A percentile compares a stretch with the other conserved stretches of the same genome.
phyloP scores from a whole-genome alignment of 129 eudicot species.

The Heracleum sosnowskyi region DNA sequence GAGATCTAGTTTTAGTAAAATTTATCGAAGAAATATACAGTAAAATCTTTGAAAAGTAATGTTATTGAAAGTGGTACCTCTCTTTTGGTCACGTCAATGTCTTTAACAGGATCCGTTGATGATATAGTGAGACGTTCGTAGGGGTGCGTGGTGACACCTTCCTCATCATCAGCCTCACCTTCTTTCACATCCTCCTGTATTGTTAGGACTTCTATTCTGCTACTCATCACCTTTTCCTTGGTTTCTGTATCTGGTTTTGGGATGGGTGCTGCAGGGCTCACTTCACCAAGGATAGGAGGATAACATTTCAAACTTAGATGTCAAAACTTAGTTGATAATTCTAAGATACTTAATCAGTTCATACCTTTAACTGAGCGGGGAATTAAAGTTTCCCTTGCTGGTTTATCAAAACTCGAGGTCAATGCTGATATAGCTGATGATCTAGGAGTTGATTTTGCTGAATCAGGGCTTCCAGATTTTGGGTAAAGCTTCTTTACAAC shows the following conservation, averaged over 20 bases:
- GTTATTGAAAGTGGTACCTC: constrained; percentile 46
- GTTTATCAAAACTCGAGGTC: constrained; percentile 58
- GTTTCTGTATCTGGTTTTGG: constrained; percentile 42
- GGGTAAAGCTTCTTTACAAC: constrained; percentile 69
- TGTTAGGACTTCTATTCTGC: constrained; percentile 52
- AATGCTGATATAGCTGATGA: constrained; percentile 64
- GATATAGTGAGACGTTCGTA: constrained; percentile 65
- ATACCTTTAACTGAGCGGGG: constrained; percentile 80
- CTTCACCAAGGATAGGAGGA: constrained; percentile 28
- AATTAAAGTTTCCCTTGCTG: constrained; percentile 40
- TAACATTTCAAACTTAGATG: not conserved
- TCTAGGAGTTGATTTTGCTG: constrained; percentile 43
- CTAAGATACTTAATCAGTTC: not conserved
- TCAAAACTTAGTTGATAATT: too few species aligned
- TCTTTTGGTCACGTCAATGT: constrained; percentile 83
- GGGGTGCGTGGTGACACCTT: constrained; percentile 64
- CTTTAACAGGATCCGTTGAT: constrained; percentile 58
- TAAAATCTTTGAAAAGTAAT: not conserved
- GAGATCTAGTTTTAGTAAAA: not conserved
- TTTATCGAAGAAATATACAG: not conserved
- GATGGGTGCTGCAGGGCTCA: constrained; percentile 41
- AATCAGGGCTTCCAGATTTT: constrained; percentile 55
- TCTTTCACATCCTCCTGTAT: constrained; percentile 82
- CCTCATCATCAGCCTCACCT: constrained; percentile 80
- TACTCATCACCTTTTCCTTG: constrained; percentile 52